A percentile compares a stretch with the other conserved stretches of the same genome.
phyloP scores from a whole-genome alignment of 805 yeast genomes.

The Wickerhamiella galacta region DNA sequence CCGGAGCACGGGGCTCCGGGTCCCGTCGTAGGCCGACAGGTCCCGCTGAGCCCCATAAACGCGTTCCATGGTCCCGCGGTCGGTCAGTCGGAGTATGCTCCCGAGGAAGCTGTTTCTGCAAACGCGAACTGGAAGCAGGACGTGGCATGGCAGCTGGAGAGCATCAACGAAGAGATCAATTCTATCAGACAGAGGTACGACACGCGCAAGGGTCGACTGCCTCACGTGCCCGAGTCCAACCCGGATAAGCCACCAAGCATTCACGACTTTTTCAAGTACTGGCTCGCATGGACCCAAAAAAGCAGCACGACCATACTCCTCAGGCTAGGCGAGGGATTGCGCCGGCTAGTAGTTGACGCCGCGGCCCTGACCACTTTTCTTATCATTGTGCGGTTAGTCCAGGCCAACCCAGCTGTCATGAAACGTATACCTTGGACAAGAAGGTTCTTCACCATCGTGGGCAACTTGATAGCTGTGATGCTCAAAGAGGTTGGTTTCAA shows the following conservation, averaged over 20 bases:
- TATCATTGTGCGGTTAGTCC: constrained; percentile 9
- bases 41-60: background rate
- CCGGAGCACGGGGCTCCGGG: background rate
- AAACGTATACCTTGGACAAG: constrained; percentile 9
- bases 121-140: constrained; percentile 13
- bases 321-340: constrained; percentile 4
- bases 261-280: too few relatives aligned
- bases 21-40: too few relatives aligned
- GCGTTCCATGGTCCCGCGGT: background rate
- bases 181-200: constrained; percentile 11
- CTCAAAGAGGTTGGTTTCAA: constrained; percentile 15
- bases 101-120: background rate
- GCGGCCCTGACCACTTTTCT: constrained; percentile 8
- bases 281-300: too few relatives aligned
- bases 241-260: too few relatives aligned
- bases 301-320: too few relatives aligned
- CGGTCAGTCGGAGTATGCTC: too few relatives aligned
- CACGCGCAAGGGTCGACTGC: too few relatives aligned
- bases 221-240: too few relatives aligned
- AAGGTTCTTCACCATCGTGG: constrained; percentile 6
- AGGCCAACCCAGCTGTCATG: constrained; percentile 8
- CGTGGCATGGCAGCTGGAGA: constrained; percentile 16
- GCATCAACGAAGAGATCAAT: constrained; percentile 15
- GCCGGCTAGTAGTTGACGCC: constrained; percentile 9
- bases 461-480: constrained; percentile 12